Evolutionary conservation across 495 filamentous ascomycete species (phyloP), one percentile per base, ranked within the genome.

Genomic region (Podospora sp.): DNA sequence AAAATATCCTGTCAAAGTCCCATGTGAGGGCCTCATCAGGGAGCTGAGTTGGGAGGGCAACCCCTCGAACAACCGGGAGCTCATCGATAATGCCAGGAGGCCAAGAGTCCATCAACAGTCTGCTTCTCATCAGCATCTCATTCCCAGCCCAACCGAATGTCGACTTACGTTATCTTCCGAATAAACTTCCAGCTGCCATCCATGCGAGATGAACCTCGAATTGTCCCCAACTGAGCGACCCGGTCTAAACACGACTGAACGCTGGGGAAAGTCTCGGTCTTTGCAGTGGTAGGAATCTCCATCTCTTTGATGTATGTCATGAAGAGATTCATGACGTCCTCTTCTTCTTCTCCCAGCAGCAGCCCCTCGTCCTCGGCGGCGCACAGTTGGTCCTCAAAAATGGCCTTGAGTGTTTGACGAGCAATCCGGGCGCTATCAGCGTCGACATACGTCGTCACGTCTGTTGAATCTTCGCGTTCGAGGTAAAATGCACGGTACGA

Each of bases 401-500:
- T 65, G n/a, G 66, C n/a, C 26, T 70, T 67, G 63, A 77, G 58
- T 4, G 63, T 72, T 27, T 57, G 58, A 11, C 62, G 68, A 18
- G 69, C 73, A 1, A 18, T 24, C 22, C 22, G 29, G 18, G 59
- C 59, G 5, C n/a, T 59, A n/a, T 7, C 27, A 16, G 56, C 56
- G 11, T 59, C 56, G 14, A 1, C 59, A n/a, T 20, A 7, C 36
- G 2, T 33, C 49, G 12, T 33, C 20, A 40, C 59, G 33, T 40
- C 29, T 14, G 11, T 49, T 2, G 16, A 16, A 8, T 26, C 22
- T 6, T 66, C 67, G 1, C 60, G 56, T 4, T 65, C 69, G n/a
- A 65, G 60, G 20, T 72, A 65, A 29, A 73, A 73, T 1, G 55
- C 52, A n/a, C 73, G 73, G 59, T 74, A 77, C 12, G 68, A 67